Conservation (phyloP, 2,329 filamentous ascomycete genomes). For the Calonectria pteridis region DNA sequence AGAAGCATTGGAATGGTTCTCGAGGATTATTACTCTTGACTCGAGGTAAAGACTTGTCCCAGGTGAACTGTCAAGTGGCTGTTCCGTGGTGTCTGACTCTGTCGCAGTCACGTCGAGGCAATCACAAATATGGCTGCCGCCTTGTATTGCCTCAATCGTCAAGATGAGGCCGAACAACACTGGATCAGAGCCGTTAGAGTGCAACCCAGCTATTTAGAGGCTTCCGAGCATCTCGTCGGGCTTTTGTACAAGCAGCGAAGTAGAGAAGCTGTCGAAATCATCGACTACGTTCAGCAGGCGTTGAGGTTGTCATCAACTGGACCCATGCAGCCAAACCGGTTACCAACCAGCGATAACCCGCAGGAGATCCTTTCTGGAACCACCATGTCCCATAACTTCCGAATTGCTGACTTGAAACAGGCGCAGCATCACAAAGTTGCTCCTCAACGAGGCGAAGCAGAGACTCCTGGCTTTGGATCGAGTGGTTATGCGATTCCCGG, state of each 20-base stretch:
- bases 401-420: slow-evolving; percentile 41
- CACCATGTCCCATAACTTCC: slow-evolving; percentile 20
- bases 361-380: slow-evolving; percentile 26
- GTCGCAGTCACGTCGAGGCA: slow-evolving; percentile 84
- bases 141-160: slow-evolving; percentile 83
- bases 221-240: slow-evolving; percentile 93
- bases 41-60: slow-evolving; percentile 60
- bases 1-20: slow-evolving; percentile 81
- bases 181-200: slow-evolving; percentile 89
- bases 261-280: slow-evolving; percentile 87
- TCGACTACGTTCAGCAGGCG: slow-evolving; percentile 84
- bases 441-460: slow-evolving; percentile 35
- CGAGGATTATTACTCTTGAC: slow-evolving; percentile 69
- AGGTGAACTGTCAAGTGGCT: slow-evolving; percentile 47
- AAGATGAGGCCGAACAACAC: slow-evolving; percentile 84
- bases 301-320: slow-evolving; percentile 61
- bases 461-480: slow-evolving; percentile 47
- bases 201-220: slow-evolving; percentile 91
- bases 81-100: slow-evolving; percentile 46
- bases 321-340: slow-evolving; percentile 19
- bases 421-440: slow-evolving; percentile 39
- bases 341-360: slow-evolving; percentile 12
- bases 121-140: slow-evolving; percentile 94
- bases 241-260: slow-evolving; percentile 87
- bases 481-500: slow-evolving; percentile 85